phyloP scores from a whole-genome alignment of 768 basidiomycete genomes.

The Gautieria morchelliformis region DNA sequence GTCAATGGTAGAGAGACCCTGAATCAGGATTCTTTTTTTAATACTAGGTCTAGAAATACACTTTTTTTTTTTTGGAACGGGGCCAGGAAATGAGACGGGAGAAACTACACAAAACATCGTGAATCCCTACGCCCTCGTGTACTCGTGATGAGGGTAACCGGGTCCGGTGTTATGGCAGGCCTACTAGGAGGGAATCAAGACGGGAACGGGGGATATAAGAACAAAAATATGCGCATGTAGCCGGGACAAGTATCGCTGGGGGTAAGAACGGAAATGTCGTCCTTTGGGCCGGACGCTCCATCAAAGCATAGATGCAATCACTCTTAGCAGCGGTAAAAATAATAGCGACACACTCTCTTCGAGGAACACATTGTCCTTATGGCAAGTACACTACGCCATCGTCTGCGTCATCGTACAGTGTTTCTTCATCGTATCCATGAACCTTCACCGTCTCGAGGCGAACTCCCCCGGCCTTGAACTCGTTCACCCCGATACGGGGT shows the following conservation, averaged over 20 bases:
- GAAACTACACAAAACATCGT: background rate
- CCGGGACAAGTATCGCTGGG: background rate
- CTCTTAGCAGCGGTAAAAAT: background rate
- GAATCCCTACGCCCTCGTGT: too few species aligned
- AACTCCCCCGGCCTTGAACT: background rate
- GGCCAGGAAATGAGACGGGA: background rate
- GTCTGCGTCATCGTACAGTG: background rate
- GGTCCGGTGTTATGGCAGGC: too few species aligned
- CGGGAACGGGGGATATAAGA: background rate
- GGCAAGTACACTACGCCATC: background rate
- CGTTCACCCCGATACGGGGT: background rate
- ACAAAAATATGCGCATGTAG: background rate
- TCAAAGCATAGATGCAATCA: background rate
- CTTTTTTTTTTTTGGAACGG: background rate
- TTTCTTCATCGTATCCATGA: constrained; percentile 1
- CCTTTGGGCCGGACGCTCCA: background rate
- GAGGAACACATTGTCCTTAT: background rate
- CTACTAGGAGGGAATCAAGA: too few species aligned
- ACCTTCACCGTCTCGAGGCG: background rate
- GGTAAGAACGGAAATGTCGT: background rate
- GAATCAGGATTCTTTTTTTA: background rate
- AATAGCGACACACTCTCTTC: background rate
- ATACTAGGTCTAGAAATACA: constrained; percentile 1
- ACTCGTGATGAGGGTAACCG: too few species aligned
- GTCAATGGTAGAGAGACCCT: background rate